Evolutionary conservation across 192 early-diverging fungal species (phyloP), one percentile per base, ranked within the genome.

Genomic region (Coemansia sp.): DNA sequence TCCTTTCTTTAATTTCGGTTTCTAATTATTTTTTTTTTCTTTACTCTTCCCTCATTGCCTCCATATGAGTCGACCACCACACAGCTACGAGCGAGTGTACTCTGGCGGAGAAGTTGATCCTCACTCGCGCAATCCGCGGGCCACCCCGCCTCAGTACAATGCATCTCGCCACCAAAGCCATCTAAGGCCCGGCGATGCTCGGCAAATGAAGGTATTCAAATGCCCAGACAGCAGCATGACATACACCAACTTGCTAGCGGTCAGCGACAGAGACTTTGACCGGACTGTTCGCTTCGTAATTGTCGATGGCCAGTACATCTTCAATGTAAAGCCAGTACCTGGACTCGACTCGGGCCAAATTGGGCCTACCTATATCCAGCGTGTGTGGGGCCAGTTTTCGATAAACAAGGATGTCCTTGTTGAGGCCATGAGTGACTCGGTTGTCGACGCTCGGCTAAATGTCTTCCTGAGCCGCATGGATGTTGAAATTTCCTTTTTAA

Each of bases 261-360:
- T 94, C 16, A 89, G 83, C 75, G 77, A 87, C 13, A 72, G 85
- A 27, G 91, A 94, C 71, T 91, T 97, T 65, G 79, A 90, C 38
- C 82, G 87, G 12, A 71, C 71, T 22, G 83, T 85, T 22, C 86
- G 84, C 43, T 94, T 95, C 71, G 84, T 95, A 27, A 65, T 89
- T 18, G 82, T 97, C 59, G 89, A 96, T 64, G 87, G 89, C 41
- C 78, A 86, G 62, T 94, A 84, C 75, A 89, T 92, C 7, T 96
- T 98, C 68, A 91, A 91, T 24, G 82, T 96, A 59, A 35, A 53
- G 55, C 71, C 47, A 15, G 76, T 64, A 63, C 44, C 61, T 1
- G 72, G 61, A 16, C 72, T 70, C 32, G 37, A 11, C 24, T 40
- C 66, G 0, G 69, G 78, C 60, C 59, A 75, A 41, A 67, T 78